Evolutionary conservation across 345 rosid species (phyloP).

Genomic region (Mangifera indica): DNA sequence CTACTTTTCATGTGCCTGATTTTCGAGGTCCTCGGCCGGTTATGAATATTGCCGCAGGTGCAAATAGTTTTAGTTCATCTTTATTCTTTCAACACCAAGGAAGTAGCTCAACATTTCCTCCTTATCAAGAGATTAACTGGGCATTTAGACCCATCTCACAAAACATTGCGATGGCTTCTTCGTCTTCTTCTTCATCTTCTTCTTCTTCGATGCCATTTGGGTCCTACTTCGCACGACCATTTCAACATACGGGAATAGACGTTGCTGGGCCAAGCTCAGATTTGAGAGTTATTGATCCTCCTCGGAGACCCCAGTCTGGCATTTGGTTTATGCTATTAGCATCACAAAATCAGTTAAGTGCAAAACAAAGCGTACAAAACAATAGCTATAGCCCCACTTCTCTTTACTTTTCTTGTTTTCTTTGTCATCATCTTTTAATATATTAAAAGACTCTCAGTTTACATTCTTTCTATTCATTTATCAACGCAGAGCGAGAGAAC

Average conservation of each 20-base stretch:
- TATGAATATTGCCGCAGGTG: slow-evolving; percentile 15
- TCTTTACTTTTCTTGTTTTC: not conserved
- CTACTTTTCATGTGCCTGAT: slow-evolving; percentile 41
- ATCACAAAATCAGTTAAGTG: slow-evolving; percentile 91
- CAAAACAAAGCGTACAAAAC: not conserved
- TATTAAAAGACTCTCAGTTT: not conserved
- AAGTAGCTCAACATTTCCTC: slow-evolving; percentile 44
- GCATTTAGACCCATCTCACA: slow-evolving; percentile 56
- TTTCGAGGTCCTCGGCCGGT: slow-evolving; percentile 33
- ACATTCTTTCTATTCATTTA: not conserved
- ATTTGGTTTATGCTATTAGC: slow-evolving; percentile 95
- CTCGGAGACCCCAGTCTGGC: slow-evolving; percentile 80
- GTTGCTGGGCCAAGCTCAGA: slow-evolving; percentile 65
- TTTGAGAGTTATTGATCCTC: slow-evolving; percentile 74
- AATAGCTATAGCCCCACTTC: slow-evolving; percentile 6
- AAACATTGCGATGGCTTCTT: slow-evolving; percentile 35
- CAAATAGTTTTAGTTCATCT: slow-evolving; percentile 28
- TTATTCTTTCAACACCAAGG: slow-evolving; percentile 48
- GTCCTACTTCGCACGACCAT: slow-evolving; percentile 55
- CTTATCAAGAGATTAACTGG: slow-evolving; percentile 60
- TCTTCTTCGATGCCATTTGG: slow-evolving; percentile 57
- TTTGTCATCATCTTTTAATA: not conserved
- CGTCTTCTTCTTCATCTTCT: slow-evolving; percentile 48
- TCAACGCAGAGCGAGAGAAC: slow-evolving; percentile 76
- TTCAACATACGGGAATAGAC: slow-evolving; percentile 49